Conservation (phyloP, 805 yeast species). For the Candida ovalis region DNA sequence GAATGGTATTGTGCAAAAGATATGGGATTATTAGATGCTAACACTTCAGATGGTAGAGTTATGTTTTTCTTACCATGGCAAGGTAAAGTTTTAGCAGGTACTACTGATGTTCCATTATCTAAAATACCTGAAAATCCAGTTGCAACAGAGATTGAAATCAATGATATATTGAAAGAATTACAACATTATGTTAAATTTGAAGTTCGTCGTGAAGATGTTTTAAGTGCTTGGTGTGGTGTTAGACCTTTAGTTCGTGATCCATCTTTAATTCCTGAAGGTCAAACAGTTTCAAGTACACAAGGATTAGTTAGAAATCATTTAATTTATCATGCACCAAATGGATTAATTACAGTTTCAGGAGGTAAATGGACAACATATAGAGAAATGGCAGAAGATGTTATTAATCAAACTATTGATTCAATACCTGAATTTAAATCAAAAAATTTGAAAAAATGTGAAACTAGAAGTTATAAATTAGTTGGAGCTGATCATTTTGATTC, state of each 20-base stretch:
- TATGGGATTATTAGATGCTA: constrained; percentile 87
- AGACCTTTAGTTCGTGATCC: constrained; percentile 92
- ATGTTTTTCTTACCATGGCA: constrained; percentile 98
- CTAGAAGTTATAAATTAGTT: constrained; percentile 52
- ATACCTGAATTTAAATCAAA: constrained; percentile 33
- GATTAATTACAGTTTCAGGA: constrained; percentile 86
- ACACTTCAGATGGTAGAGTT: constrained; percentile 92
- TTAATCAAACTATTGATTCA: constrained; percentile 60
- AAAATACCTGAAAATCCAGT: constrained; percentile 70
- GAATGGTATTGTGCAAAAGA: constrained; percentile 86
- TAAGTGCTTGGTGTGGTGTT: constrained; percentile 96
- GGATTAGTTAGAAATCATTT: constrained; percentile 89
- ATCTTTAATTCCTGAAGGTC: constrained; percentile 31
- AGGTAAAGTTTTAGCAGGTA: constrained; percentile 93
- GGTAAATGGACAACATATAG: constrained; percentile 99
- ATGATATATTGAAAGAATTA: constrained; percentile 80
- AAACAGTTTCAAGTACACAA: constrained; percentile 57
- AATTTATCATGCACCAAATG: constrained; percentile 61
- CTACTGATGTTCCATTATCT: constrained; percentile 86
- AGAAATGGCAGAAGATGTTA: constrained; percentile 95
- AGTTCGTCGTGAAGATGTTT: constrained; percentile 83
- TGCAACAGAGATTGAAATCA: constrained; percentile 85
- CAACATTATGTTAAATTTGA: constrained; percentile 88
- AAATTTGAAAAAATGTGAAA: constrained; percentile 43
- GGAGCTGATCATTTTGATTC: constrained; percentile 83